These are phyloP conservation scores for Rhodamnia argentea DNA, from an alignment of 345 rosid species.

Conservation along the genomic window DNA sequence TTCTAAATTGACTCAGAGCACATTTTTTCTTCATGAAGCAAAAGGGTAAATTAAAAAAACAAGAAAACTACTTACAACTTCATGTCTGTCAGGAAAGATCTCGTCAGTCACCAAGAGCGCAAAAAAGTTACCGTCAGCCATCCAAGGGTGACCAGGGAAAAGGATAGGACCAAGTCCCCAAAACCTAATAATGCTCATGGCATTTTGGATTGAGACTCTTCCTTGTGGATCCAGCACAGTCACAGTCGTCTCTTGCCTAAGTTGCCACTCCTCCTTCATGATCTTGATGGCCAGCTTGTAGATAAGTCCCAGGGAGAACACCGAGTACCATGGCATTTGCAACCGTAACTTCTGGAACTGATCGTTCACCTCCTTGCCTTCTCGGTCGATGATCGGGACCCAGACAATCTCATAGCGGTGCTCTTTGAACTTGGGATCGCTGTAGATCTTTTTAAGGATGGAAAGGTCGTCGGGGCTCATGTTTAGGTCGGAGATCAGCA, in stretches of 20 bases:
- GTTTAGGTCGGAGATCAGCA: constrained; percentile 17
- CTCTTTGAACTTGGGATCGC: constrained; percentile 1
- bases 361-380: background rate
- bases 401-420: constrained; percentile 16
- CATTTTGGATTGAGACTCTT: constrained; percentile 4
- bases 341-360: constrained; percentile 3
- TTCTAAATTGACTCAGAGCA: too few relatives aligned
- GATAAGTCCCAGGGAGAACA: background rate
- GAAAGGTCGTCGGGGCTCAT: constrained; percentile 4
- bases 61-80: background rate
- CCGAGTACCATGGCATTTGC: constrained; percentile 17
- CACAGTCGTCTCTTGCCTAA: constrained; percentile 2
- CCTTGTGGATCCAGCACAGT: constrained; percentile 12
- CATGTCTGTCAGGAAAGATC: background rate
- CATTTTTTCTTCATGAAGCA: too few relatives aligned
- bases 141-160: constrained; percentile 6
- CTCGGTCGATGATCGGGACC: constrained; percentile 8
- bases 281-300: constrained; percentile 6
- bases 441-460: constrained; percentile 7
- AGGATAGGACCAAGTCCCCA: constrained; percentile 9
- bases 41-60: too few relatives aligned
- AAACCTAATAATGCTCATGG: constrained; percentile 8
- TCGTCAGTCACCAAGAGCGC: background rate
- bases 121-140: background rate
- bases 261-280: constrained; percentile 8